These are phyloP conservation scores for Volvox africanus DNA, from an alignment of 139 green algal genomes.

Conservation along the genomic window DNA sequence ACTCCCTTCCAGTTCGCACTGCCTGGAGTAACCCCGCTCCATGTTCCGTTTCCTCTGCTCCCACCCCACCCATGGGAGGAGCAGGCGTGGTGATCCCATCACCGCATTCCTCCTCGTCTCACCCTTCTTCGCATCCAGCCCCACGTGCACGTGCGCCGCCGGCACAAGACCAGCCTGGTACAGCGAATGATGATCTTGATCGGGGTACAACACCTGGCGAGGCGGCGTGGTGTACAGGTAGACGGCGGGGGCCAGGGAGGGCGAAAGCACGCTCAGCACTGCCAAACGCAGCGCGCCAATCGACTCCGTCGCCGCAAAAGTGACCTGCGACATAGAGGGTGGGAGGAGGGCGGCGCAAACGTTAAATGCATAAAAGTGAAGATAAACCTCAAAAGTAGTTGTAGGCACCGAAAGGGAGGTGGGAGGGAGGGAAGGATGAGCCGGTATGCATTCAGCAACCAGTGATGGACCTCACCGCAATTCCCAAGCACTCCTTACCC, in stretches of 20 bases:
- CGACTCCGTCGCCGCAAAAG: slow-evolving; percentile 45
- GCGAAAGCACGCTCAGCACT: not conserved
- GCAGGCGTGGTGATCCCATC: too few relatives aligned
- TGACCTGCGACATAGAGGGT: not conserved
- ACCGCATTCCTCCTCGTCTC: not conserved
- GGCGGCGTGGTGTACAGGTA: slow-evolving; percentile 48
- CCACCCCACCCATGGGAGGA: not conserved
- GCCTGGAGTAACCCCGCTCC: not conserved
- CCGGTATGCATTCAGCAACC: too few relatives aligned
- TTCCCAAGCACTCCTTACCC: too few relatives aligned
- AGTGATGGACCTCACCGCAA: too few relatives aligned
- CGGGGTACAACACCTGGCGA: not conserved
- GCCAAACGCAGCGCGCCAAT: not conserved
- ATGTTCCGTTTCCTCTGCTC: not conserved
- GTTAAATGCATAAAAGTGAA: not conserved
- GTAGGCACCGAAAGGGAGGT: too few relatives aligned
- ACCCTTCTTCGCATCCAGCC: slow-evolving; percentile 50
- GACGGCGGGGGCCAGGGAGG: not conserved
- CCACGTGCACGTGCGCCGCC: slow-evolving; percentile 48
- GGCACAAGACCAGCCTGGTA: slow-evolving; percentile 43
- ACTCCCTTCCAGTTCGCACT: not conserved
- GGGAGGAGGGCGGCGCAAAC: not conserved
- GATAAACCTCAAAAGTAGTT: too few relatives aligned
- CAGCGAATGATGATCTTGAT: not conserved
- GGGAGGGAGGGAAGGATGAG: not conserved